Evolutionary conservation across 371 early-diverging fungal species (phyloP).

Genomic region (Mucor plumbeus): DNA sequence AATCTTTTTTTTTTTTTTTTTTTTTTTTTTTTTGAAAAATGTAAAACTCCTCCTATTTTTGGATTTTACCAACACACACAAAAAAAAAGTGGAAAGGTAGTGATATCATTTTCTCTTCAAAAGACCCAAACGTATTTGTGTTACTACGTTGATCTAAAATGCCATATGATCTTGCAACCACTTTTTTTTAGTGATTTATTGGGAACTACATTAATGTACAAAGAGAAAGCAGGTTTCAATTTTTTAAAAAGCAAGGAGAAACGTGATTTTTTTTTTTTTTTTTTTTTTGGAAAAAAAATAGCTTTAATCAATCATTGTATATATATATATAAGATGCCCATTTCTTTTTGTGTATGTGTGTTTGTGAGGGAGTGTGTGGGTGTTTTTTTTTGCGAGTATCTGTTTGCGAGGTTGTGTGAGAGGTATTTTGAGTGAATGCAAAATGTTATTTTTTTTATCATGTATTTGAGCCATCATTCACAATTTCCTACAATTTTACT

Average conservation of each 20-base stretch:
- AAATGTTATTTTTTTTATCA: not conserved
- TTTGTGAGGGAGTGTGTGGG: not conserved
- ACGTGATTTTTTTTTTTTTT: not conserved
- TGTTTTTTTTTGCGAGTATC: not conserved
- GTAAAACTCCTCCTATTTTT: conserved; percentile 3
- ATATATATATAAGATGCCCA: not conserved
- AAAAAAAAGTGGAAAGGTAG: not conserved
- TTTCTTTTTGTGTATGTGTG: not conserved
- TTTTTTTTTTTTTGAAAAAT: not conserved
- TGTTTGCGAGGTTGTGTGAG: not conserved
- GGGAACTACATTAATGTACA: no score
- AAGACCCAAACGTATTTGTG: not conserved
- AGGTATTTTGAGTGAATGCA: not conserved
- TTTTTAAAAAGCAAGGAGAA: no score
- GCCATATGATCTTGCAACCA: not conserved
- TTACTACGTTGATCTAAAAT: not conserved
- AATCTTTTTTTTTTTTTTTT: not conserved
- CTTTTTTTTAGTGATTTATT: not conserved
- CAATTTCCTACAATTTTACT: not conserved
- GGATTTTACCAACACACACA: not conserved
- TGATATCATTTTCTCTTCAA: not conserved
- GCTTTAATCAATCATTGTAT: conserved; percentile 3
- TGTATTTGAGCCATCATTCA: not conserved
- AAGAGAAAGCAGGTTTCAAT: no score
- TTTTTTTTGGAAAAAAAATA: not conserved